phyloP scores from a whole-genome alignment of 352 stramenopile genomes.

The Phytophthora pseudosyringae region DNA sequence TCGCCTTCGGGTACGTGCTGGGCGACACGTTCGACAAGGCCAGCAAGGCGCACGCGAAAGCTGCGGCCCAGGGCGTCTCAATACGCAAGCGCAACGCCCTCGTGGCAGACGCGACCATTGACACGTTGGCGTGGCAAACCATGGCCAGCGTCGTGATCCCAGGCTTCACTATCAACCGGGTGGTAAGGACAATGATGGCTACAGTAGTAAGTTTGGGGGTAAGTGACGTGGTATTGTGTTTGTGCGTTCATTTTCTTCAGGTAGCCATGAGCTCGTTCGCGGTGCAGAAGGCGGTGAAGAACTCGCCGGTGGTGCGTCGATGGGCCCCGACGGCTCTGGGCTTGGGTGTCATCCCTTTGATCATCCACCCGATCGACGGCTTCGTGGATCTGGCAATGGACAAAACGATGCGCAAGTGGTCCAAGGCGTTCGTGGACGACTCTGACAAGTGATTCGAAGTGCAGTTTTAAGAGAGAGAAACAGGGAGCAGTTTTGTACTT shows the following conservation, averaged over 20 bases:
- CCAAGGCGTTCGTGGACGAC: slow-evolving; percentile 32
- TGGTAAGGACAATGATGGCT: slow-evolving; percentile 35
- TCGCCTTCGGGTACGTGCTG: slow-evolving; percentile 87
- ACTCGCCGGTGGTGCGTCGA: slow-evolving; percentile 51
- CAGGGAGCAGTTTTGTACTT: not conserved
- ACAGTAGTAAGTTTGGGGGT: too few relatives aligned
- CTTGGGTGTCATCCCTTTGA: slow-evolving; percentile 84
- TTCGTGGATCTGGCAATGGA: slow-evolving; percentile 70
- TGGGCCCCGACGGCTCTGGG: slow-evolving; percentile 82
- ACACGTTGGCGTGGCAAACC: slow-evolving; percentile 88
- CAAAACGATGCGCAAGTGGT: slow-evolving; percentile 57
- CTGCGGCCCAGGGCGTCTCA: slow-evolving; percentile 32
- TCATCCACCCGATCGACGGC: slow-evolving; percentile 88
- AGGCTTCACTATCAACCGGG: slow-evolving; percentile 87
- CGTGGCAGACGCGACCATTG: slow-evolving; percentile 50
- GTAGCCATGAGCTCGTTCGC: slow-evolving; percentile 49
- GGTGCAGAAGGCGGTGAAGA: slow-evolving; percentile 45
- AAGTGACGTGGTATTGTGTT: too few relatives aligned
- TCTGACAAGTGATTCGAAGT: slow-evolving; percentile 29
- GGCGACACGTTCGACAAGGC: slow-evolving; percentile 88
- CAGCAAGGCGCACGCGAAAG: slow-evolving; percentile 42
- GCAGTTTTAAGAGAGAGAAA: not conserved
- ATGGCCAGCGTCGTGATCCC: slow-evolving; percentile 83
- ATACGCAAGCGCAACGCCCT: slow-evolving; percentile 40
- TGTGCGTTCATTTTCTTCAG: slow-evolving; percentile 9